phyloP scores from a whole-genome alignment of 257 asterid genomes.

The Asclepias syriaca region DNA sequence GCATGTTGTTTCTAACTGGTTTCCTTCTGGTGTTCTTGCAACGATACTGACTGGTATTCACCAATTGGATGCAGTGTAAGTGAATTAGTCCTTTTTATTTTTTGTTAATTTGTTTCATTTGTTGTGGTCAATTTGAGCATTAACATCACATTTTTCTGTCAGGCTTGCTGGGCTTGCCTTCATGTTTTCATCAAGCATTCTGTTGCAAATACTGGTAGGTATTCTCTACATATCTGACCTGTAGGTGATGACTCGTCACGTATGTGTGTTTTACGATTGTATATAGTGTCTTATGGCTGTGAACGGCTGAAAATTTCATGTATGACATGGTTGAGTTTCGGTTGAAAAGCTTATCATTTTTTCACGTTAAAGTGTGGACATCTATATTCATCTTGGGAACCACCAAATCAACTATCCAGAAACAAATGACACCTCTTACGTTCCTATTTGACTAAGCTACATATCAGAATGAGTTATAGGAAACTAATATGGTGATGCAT shows the following conservation, averaged over 20 bases:
- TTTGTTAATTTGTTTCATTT: constrained; percentile 4
- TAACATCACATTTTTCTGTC: constrained; percentile 29
- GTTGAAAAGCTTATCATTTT: neutral
- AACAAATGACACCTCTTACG: neutral
- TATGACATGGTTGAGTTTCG: neutral
- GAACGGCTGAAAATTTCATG: neutral
- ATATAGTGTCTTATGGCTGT: neutral
- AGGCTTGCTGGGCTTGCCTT: constrained; percentile 99
- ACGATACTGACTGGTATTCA: constrained; percentile 26
- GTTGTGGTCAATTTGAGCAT: constrained; percentile 13
- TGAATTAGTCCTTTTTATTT: constrained; percentile 15
- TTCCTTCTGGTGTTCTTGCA: constrained; percentile 18
- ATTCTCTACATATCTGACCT: neutral
- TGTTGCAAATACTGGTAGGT: constrained; percentile 90
- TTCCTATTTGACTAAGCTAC: neutral
- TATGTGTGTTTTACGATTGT: neutral
- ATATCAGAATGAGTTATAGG: neutral
- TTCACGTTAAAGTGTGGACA: neutral
- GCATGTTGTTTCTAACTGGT: constrained; percentile 23
- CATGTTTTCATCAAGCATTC: constrained; percentile 91
- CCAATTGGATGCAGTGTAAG: constrained; percentile 67
- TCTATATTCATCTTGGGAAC: neutral
- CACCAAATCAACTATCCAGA: neutral
- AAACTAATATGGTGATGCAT: neutral
- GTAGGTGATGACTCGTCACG: neutral